Base-by-base conservation (phyloP, 1,284 basidiomycete genomes). In the Porodaedalea pini region DNA sequence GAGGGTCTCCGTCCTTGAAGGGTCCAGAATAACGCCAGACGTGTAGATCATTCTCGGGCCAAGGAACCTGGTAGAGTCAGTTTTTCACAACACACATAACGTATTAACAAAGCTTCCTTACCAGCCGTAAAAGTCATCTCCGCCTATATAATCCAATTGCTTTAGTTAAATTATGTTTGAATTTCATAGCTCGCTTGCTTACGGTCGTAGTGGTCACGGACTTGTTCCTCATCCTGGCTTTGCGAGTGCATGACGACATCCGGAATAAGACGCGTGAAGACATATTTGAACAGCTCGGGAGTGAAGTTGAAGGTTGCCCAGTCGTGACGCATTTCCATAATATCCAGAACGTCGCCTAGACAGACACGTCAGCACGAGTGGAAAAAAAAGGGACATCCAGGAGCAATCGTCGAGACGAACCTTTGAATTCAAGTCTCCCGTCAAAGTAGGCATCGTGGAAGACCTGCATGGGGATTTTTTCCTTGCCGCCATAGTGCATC, bases 371-470 rank as follows among this genome's bases (percentile, higher is more conserved):
- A 66, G 59, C 60, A 56, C 27, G 4, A 60, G 25, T 39, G n/a
- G 34, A 29, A 6, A 13, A 31, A 58, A 23, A 51, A 56, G 7
- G 40, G 45, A 62, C 48, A 37, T 4, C 53, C 47, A 57, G 2
- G 21, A 45, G 54, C 34, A 54, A 23, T 23, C 37, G 44, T 54
- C 1, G 52, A 25, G 8, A 72, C 76, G 39, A 52, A 87, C 94
- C 94, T 61, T 98, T 98, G 71, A 98, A 90, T 62, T 98, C 94
- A 62, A 96, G 86, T 78, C 98, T 98, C 62, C 88, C 88, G 61
- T 96, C 94, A 74, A 99, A 98, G 78, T 92, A 99, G 62, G 93
- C 92, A 76, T 99, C 97, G 71, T 99, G 90, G 80, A 98, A 97
- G 63, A 91, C 75, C 75, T 99, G 94, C 88, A 98, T 97, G 50